Conservation (phyloP, 1,284 basidiomycete genomes). For the Cryptococcus sp. region DNA sequence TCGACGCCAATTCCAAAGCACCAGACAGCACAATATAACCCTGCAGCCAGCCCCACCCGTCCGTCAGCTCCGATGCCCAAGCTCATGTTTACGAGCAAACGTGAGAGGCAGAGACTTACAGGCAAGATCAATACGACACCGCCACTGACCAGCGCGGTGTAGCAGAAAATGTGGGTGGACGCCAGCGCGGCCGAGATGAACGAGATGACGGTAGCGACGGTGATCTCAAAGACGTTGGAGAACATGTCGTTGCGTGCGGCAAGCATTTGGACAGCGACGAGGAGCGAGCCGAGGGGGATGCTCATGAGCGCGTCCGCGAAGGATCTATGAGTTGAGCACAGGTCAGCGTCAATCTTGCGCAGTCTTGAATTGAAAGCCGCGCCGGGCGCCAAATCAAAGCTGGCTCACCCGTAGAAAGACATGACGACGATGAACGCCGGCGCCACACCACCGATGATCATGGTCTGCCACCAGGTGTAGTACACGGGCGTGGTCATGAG, state of each 20-base stretch:
- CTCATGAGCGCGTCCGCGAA: conserved; percentile 75
- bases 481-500: conserved; percentile 65
- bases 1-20: conserved; percentile 68
- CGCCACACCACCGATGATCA: conserved; percentile 76
- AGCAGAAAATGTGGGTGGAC: conserved; percentile 71
- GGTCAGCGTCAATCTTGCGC: not conserved
- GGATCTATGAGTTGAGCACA: conserved; percentile 19
- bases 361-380: not conserved
- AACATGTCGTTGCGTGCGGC: conserved; percentile 77
- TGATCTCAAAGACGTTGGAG: conserved; percentile 73
- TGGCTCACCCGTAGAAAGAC: conserved; percentile 41
- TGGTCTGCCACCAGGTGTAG: conserved; percentile 64
- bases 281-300: conserved; percentile 74
- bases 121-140: conserved; percentile 86
- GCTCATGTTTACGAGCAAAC: too few relatives aligned
- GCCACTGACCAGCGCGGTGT: conserved; percentile 75
- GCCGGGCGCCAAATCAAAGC: too few relatives aligned
- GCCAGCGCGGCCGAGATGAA: conserved; percentile 76
- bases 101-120: conserved; percentile 51
- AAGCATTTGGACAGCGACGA: conserved; percentile 71
- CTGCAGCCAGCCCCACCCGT: conserved; percentile 4
- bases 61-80: not conserved
- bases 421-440: conserved; percentile 68
- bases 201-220: conserved; percentile 70
- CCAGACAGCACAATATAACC: conserved; percentile 78